Conservation (phyloP, 768 basidiomycete species). For the Rhodotorula taiwanensis region DNA sequence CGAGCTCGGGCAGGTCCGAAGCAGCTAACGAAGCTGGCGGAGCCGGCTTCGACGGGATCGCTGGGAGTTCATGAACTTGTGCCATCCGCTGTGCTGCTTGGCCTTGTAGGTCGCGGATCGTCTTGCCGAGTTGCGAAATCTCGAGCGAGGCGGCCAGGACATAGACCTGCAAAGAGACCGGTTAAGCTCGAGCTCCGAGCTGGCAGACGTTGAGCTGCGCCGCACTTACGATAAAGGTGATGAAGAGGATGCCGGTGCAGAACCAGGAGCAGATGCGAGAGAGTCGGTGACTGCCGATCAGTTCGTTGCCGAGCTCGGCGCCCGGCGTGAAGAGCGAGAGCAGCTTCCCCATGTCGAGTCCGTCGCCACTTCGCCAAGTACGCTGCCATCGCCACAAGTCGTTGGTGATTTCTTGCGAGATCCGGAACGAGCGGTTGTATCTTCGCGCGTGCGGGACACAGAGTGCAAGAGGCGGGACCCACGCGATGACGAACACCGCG, state of each 20-base stretch:
- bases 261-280: not conserved
- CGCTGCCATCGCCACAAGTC: not conserved
- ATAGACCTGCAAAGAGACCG: conserved; percentile 15
- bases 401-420: not conserved
- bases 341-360: conserved; percentile 9
- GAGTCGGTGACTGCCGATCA: not conserved
- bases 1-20: too few relatives aligned
- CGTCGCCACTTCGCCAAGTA: not conserved
- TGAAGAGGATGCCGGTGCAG: not conserved
- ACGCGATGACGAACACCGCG: conserved; percentile 4
- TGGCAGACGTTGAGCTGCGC: too few relatives aligned
- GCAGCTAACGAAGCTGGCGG: too few relatives aligned
- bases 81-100: too few relatives aligned
- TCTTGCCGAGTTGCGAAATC: not conserved
- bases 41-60: too few relatives aligned
- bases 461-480: conserved; percentile 6
- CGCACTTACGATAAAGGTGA: not conserved
- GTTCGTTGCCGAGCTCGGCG: not conserved
- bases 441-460: not conserved
- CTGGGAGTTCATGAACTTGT: too few relatives aligned
- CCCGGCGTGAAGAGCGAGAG: not conserved
- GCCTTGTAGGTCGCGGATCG: conserved; percentile 1
- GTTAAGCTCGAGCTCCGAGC: not conserved
- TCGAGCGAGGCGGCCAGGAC: conserved; percentile 14
- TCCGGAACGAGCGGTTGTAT: conserved; percentile 5